phyloP scores from a whole-genome alignment of 2,329 filamentous ascomycete genomes.

The Fusarium praegraminearum region DNA sequence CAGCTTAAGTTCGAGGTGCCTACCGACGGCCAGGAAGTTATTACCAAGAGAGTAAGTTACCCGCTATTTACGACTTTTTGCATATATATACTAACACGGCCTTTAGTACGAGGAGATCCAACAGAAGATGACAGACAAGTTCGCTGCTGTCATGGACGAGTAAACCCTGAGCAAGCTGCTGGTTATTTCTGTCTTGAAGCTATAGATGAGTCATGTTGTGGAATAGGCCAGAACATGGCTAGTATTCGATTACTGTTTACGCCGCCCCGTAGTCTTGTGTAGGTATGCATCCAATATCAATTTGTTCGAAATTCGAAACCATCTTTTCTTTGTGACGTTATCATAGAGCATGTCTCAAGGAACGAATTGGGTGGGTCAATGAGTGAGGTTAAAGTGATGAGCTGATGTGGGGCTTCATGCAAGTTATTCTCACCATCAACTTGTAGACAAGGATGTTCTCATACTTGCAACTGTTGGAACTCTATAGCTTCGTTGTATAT shows the following conservation, averaged over 20 bases:
- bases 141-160: slow-evolving; percentile 95
- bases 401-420: slow-evolving; percentile 38
- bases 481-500: neutral
- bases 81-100: slow-evolving; percentile 54
- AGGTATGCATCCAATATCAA: slow-evolving; percentile 49
- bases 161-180: slow-evolving; percentile 60
- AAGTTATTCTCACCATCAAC: slow-evolving; percentile 24
- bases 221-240: slow-evolving; percentile 41
- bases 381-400: slow-evolving; percentile 13
- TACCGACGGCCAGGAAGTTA: slow-evolving; percentile 80
- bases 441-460: slow-evolving; percentile 12
- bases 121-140: slow-evolving; percentile 95
- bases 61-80: neutral
- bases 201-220: slow-evolving; percentile 48
- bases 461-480: slow-evolving; percentile 4
- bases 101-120: slow-evolving; percentile 88
- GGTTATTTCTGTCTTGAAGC: slow-evolving; percentile 42
- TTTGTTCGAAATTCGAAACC: slow-evolving; percentile 35
- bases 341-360: neutral
- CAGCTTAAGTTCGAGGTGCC: slow-evolving; percentile 98
- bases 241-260: slow-evolving; percentile 46
- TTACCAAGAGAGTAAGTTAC: slow-evolving; percentile 82
- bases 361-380: slow-evolving; percentile 24
- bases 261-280: slow-evolving; percentile 48
- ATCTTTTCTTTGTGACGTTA: neutral